These are phyloP conservation scores for Myxozyma melibiosi DNA, from an alignment of 805 yeast genomes.

Conservation along the genomic window DNA sequence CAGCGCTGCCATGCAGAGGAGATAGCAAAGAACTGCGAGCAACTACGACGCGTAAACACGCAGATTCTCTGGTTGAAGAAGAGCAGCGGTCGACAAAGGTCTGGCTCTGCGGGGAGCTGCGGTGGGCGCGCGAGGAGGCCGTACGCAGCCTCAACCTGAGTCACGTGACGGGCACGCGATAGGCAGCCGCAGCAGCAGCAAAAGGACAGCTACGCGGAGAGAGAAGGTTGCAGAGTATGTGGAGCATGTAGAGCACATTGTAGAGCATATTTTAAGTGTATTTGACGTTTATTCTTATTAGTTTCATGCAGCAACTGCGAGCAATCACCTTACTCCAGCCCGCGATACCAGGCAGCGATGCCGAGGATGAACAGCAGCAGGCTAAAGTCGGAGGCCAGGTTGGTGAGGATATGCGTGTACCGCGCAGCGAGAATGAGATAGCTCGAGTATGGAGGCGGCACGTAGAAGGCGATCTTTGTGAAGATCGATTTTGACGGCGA, in stretches of 20 bases:
- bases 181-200: no score
- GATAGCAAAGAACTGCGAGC: neutral
- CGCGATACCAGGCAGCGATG: slow-evolving; percentile 22
- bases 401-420: slow-evolving; percentile 28
- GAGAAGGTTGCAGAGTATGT: no score
- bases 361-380: slow-evolving; percentile 30
- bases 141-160: no score
- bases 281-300: no score
- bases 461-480: slow-evolving; percentile 27
- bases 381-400: slow-evolving; percentile 32
- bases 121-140: neutral
- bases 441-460: slow-evolving; percentile 35
- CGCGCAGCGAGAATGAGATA: slow-evolving; percentile 32
- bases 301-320: neutral
- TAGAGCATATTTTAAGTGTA: no score
- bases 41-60: neutral
- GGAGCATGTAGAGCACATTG: no score
- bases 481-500: slow-evolving; percentile 35
- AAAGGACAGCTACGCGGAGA: no score
- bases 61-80: neutral
- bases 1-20: slow-evolving; percentile 30
- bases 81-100: neutral
- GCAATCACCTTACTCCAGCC: neutral
- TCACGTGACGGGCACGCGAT: no score
- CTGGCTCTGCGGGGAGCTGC: neutral